These are phyloP conservation scores for Cocos nucifera DNA, from an alignment of 176 grass and related monocot genomes.

Conservation along the genomic window DNA sequence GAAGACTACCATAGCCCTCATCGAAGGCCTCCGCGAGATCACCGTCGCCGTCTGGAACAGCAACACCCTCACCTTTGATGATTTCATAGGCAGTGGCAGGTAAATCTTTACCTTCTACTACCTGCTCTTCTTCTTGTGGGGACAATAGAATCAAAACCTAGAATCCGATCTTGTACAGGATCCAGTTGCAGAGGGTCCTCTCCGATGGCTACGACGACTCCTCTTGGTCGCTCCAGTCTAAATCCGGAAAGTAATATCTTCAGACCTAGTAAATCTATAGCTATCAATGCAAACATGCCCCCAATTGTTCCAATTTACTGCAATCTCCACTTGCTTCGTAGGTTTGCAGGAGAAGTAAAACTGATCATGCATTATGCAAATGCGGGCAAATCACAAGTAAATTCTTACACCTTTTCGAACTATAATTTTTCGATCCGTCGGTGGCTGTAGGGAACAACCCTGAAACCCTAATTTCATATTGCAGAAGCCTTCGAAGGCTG, in stretches of 20 bases:
- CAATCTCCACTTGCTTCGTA: background rate
- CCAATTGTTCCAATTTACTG: background rate
- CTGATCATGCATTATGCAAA: constrained; percentile 65
- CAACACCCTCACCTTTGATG: constrained; percentile 61
- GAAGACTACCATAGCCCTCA: constrained; percentile 66
- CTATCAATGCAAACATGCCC: background rate
- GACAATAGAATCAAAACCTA: background rate
- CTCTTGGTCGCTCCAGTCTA: constrained; percentile 67
- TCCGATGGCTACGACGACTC: constrained; percentile 60
- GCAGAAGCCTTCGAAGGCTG: constrained; percentile 19
- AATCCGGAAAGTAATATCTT: constrained; percentile 39
- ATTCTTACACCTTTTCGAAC: background rate
- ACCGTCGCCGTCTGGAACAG: constrained; percentile 56
- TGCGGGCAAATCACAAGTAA: constrained; percentile 33
- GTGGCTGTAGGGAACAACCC: too few species aligned
- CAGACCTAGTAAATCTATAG: too few species aligned
- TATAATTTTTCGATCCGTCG: background rate
- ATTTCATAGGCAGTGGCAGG: constrained; percentile 68
- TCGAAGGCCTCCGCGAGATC: constrained; percentile 82
- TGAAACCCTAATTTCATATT: background rate
- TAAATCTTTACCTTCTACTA: constrained; percentile 3
- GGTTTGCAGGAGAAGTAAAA: constrained; percentile 63
- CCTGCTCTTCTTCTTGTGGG: too few species aligned
- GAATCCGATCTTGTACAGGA: constrained; percentile 26
- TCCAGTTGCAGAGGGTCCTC: constrained; percentile 72